Evolutionary conservation across 2,329 filamentous ascomycete species (phyloP), one percentile per base, ranked within the genome.

Genomic region (Epichloe festucae): DNA sequence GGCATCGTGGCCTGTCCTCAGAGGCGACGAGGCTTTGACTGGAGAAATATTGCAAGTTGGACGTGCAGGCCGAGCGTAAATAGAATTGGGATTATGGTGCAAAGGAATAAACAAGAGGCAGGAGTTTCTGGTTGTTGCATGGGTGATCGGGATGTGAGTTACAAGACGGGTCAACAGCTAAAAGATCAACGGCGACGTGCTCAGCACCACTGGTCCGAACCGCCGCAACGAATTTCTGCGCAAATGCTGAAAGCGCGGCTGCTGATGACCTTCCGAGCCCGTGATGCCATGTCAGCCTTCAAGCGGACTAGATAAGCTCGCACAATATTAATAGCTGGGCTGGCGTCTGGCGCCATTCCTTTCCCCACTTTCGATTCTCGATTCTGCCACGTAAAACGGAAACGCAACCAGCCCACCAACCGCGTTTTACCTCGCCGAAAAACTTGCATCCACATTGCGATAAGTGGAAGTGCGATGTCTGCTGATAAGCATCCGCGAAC

Each of bases 1-100:
- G 11, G 76, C 77, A 42, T 86, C 87, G 62, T 96, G 90, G 90
- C 86, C 89, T 36, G 87, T 93, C 5, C 69, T 96, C 62, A 78
- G 88, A 54, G 85, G 82, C 53, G 87, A 93, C 60, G 89, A 95
- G 58, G 68, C 71, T 52, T 63, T 69, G 54, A 80, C 75, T 10
- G 78, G 78, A 5, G 86, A 95, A 71, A 95, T 95, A 60, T 81
- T 97, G 57, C 93, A 98, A 70, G 76, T 94, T 56, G 93, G 93
- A 14, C 77, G 82, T 57, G 89, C 93, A 48, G 89, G 84, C 5
- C 49, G 49, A 19, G 57, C 57, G 17, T 55, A 50, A 5, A 17
- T 8, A 5, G 8, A 4, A 11, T 43, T 5, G 7, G 12, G 4
- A 23, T 38, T 8, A 19, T 27, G 35, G 8, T 31, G 35, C 34